Evolutionary conservation across 352 stramenopile species (phyloP), one percentile per base, ranked within the genome.

Genomic region (Phytophthora nicotianae): DNA sequence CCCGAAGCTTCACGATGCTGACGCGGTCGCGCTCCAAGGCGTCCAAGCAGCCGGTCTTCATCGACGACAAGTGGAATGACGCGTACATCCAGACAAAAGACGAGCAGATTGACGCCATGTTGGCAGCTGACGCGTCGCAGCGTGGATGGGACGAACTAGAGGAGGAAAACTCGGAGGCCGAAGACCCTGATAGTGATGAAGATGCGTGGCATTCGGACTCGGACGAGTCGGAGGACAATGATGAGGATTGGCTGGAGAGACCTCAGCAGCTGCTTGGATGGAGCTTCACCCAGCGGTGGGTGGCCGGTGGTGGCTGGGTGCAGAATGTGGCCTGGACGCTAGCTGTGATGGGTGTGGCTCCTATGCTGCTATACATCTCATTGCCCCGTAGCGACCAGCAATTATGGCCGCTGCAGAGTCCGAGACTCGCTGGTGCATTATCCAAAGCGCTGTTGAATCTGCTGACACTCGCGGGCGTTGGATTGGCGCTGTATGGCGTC

Each of bases 51-150:
- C 81, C 80, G 21, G 77, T 92, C 41, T 92, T 94, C 55, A 81
- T 90, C 55, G 85, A 93, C 61, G 83, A 94, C 50, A 75, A 87
- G 61, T 94, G 85, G 85, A 92, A 86, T 49, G 85, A 94, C 74
- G 72, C 71, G 55, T 94, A 90, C 66, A 91, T 94, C 54, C 74
- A 86, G 65, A 77, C 80, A 8, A 91, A 91, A 59, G 85, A 94
- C 64, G 83, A 94, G 71, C 75, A 92, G 77, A 91, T 94, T 58
- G 85, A 91, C 57, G 82, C 83, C 23, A 70, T 90, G 53, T 56
- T 89, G 56, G 75, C 79, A 35, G 68, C 74, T 46, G 68, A 79
- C 55, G 57, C 71, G 43, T 69, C 79, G 46, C 67, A 81, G 41
- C 60, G 60, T 17, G 57, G 70, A 29, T 92, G 81, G 83, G 78